Evolutionary conservation across 345 rosid genomes (phyloP).

Genomic region (Arabidopsis suecica): DNA sequence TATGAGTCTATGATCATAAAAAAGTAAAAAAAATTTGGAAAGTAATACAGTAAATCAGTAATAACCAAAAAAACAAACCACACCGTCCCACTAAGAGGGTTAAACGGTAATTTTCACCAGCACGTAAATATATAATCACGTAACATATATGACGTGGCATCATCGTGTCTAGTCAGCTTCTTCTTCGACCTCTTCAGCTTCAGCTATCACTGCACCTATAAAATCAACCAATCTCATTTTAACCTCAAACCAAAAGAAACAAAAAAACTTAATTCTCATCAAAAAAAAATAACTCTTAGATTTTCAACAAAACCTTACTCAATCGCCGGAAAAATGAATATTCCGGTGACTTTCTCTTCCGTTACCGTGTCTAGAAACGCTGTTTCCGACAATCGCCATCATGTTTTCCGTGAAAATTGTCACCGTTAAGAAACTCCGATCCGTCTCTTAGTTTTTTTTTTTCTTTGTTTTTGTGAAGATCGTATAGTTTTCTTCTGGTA

Average conservation of each 20-base stretch:
- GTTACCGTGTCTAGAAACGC: slow-evolving; percentile 46
- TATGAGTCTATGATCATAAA: background rate
- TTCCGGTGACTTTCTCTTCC: slow-evolving; percentile 44
- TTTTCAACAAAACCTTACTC: background rate
- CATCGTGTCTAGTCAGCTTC: slow-evolving; percentile 33
- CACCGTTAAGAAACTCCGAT: slow-evolving; percentile 37
- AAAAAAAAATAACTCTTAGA: background rate
- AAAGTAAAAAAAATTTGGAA: no score
- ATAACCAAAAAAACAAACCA: background rate
- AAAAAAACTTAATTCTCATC: background rate
- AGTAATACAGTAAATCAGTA: no score
- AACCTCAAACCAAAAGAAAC: background rate
- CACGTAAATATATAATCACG: background rate
- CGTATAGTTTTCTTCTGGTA: slow-evolving; percentile 7
- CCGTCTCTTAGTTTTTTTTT: slow-evolving; percentile 1
- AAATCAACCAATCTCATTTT: slow-evolving; percentile 22
- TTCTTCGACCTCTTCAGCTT: slow-evolving; percentile 37
- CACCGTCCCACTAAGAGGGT: slow-evolving; percentile 28
- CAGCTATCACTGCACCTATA: slow-evolving; percentile 30
- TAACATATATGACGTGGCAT: slow-evolving; percentile 39
- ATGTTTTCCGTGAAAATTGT: slow-evolving; percentile 61
- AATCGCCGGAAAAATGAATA: slow-evolving; percentile 54
- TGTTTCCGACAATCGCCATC: slow-evolving; percentile 63
- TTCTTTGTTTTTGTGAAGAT: slow-evolving; percentile 10
- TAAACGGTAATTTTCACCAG: background rate